phyloP scores from a whole-genome alignment of 1,139 yeast genomes.

The Magnusiomyces paraingens region DNA sequence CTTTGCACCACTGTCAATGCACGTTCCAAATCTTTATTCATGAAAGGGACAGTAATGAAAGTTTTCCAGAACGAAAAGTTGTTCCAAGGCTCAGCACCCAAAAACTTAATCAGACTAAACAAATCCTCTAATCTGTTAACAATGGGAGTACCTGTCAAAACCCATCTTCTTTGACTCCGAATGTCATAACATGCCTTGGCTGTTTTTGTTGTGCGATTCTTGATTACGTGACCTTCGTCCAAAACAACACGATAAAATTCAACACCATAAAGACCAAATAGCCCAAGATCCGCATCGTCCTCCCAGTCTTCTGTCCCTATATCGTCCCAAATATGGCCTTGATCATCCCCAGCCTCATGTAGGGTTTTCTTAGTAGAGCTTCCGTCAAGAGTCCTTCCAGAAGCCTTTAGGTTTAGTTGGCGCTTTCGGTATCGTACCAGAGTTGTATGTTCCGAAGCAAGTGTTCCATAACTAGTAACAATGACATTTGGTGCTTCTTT shows the following conservation, averaged over 20 bases:
- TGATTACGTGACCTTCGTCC: slow-evolving; percentile 89
- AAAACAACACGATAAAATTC: slow-evolving; percentile 72
- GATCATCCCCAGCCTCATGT: background rate
- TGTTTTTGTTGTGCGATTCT: slow-evolving; percentile 74
- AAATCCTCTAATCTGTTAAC: slow-evolving; percentile 84
- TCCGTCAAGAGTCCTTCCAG: slow-evolving; percentile 8
- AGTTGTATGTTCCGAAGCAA: slow-evolving; percentile 61
- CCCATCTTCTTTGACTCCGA: slow-evolving; percentile 67
- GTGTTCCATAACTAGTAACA: slow-evolving; percentile 83
- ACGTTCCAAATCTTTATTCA: slow-evolving; percentile 55
- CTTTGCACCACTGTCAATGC: slow-evolving; percentile 82
- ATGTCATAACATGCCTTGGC: slow-evolving; percentile 72
- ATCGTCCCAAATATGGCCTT: slow-evolving; percentile 1
- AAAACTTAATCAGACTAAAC: slow-evolving; percentile 67
- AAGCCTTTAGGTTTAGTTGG: background rate
- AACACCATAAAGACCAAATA: slow-evolving; percentile 60
- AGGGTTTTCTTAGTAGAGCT: background rate
- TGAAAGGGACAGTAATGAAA: slow-evolving; percentile 80
- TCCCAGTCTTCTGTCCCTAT: slow-evolving; percentile 19
- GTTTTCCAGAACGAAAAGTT: slow-evolving; percentile 85
- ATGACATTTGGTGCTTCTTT: slow-evolving; percentile 60
- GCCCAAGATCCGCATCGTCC: slow-evolving; percentile 19
- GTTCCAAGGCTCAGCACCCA: slow-evolving; percentile 83
- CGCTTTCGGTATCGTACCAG: slow-evolving; percentile 13
- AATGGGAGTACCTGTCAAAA: slow-evolving; percentile 90